Evolutionary conservation across 345 rosid genomes (phyloP), one percentile per base, ranked within the genome.

Genomic region (Carallia pectinifolia): DNA sequence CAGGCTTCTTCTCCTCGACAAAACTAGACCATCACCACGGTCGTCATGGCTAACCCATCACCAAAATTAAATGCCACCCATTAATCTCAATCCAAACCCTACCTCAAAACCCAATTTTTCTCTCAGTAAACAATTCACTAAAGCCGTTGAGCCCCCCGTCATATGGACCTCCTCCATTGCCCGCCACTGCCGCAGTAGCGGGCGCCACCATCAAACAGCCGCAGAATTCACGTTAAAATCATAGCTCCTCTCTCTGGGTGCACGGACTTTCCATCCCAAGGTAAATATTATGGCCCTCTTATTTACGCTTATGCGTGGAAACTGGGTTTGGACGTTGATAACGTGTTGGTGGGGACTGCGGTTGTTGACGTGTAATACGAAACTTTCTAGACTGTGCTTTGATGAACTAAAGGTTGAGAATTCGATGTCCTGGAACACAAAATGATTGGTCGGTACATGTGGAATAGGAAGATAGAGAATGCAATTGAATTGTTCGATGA

Each of bases 121-220:
- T 67, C 23, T 27, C 23, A 62, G 68, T 54, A 73, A 60, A 58
- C 55, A 68, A 44, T 34, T 56, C 58, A 60, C 66, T 29, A 61
- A 71, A 39, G 64, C 74, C 53, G 4, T 61, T 13, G 84, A 82
- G 30, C 74, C 78, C 47, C 68, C 60, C 6, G 83, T 90, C 73
- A 79, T 79, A 78, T 90, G 93, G 91, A 93, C 96, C 62, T 83
- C 88, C 66, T 86, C 93, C 55, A 84, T 90, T 62, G 78, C 90
- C 64, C 86, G 85, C 62, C 85, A 65, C 74, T 81, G 93, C 80
- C 88, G 86, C 69, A 23, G 23, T 23, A 71, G 65, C 23, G 90
- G 98, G 65, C 85, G 66, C 7, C 55, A 89, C 18, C 65, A 74
- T 16, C 73, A 82, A 54, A 93, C 98, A 6, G 84, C 80, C 13